Evolutionary conservation across 192 early-diverging fungal species (phyloP).

Genomic region (Umbelopsis ramanniana): DNA sequence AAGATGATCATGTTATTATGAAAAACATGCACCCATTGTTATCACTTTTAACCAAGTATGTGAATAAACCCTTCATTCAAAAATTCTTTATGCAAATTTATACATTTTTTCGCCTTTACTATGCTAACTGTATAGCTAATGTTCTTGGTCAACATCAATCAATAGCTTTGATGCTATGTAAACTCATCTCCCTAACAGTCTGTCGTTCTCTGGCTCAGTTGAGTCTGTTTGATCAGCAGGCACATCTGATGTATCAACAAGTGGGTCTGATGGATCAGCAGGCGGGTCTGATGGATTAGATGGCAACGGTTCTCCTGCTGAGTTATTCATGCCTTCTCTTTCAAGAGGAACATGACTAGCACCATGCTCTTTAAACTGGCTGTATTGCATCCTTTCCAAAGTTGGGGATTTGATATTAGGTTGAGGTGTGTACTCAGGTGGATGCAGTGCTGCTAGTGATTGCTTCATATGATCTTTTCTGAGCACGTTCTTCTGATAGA

Average conservation of each 20-base stretch:
- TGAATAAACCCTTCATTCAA: background rate
- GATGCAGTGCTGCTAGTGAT: background rate
- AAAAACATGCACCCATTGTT: background rate
- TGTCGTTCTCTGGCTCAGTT: background rate
- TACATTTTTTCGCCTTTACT: no score
- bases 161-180: no score
- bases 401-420: background rate
- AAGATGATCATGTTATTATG: background rate
- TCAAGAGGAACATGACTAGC: slow-evolving; percentile 2
- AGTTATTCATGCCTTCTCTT: background rate
- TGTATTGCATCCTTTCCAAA: background rate
- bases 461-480: background rate
- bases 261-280: no score
- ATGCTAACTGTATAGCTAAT: no score
- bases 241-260: no score
- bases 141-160: no score
- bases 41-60: background rate
- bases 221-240: background rate
- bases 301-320: background rate
- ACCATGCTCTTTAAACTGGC: background rate
- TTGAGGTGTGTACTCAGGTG: background rate
- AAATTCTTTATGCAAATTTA: no score
- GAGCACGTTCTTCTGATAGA: background rate
- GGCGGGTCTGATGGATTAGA: background rate
- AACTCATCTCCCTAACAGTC: no score